Base-by-base conservation (phyloP, 208 protist species). In the Sergeia podlipaevii region DNA sequence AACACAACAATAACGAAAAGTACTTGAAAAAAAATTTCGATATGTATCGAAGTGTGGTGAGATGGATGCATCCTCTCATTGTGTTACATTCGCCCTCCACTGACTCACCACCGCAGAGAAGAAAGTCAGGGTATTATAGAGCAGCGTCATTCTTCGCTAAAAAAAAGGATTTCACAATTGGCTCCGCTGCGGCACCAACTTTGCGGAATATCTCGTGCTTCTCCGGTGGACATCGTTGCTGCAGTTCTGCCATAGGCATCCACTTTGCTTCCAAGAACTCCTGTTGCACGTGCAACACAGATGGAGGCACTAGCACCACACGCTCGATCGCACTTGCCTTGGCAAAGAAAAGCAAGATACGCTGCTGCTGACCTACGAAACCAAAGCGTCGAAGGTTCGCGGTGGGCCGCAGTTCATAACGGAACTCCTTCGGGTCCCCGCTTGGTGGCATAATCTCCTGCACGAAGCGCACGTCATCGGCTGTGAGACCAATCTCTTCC, bases 351-450 rank as follows among this genome's bases (percentile, higher is more conserved):
- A 93, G 59, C 8, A 93, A 21, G 21, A 93, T 44, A 18, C 79
- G 81, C 50, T 93, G 85, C 57, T 85, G 58, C 43, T 93, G 85
- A 0, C 85, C 85, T n/a, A 77, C 37, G 41, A 77, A 89, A 37
- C 81, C 81, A 42, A 71, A 82, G 5, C 74, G 61, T 13, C 85
- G 65, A 0, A 93, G 60, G 60, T 88, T 86, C 4, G 80, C 74
- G 30, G 51, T 60, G n/a, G 36, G 4, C 4, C 49, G 24, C 6
- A 92, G 66, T 26, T 57, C 59, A 53, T 93, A 93, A 7, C 76
- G 60, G 42, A 93, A 90, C 51, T 76, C 70, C 52, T 50, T 66
- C 38, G 79, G 60, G 42, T 93, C 79, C 2, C 71, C 71, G 18
- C 65, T 71, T 0, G 85, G 79, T 2, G 85, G 85, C 0, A 56